Evolutionary conservation across 2,329 filamentous ascomycete species (phyloP).

Genomic region (Neurospora sp.): DNA sequence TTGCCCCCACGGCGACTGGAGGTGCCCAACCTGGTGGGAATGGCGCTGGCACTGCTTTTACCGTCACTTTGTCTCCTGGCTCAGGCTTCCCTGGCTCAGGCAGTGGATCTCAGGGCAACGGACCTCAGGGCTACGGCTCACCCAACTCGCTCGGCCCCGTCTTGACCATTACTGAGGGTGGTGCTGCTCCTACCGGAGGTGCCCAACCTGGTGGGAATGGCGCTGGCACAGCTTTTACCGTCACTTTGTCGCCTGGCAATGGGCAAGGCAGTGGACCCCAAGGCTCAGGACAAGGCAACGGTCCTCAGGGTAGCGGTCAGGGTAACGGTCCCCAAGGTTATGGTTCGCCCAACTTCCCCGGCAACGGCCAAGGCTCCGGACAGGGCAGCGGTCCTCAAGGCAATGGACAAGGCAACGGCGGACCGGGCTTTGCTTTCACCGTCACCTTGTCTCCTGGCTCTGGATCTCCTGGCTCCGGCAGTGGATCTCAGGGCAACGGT

Average conservation of each 20-base stretch:
- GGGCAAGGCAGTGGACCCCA: neutral
- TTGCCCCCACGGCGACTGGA: neutral
- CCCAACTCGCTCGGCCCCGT: neutral
- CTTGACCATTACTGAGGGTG: conserved; percentile 1
- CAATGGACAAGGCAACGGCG: neutral
- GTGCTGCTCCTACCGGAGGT: neutral
- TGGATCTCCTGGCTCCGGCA: neutral
- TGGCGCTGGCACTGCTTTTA: neutral
- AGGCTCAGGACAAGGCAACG: neutral
- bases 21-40: neutral
- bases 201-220: neutral
- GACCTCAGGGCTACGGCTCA: neutral
- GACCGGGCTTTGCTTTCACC: neutral
- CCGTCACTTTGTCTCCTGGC: neutral
- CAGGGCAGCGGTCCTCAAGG: neutral
- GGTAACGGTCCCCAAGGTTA: neutral
- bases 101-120: neutral
- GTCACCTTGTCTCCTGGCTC: neutral
- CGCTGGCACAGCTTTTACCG: neutral
- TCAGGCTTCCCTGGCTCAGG: neutral
- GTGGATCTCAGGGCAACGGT: neutral
- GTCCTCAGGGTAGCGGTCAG: neutral
- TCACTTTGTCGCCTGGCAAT: neutral
- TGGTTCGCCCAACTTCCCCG: neutral
- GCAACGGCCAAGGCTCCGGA: neutral